phyloP scores from a whole-genome alignment of 192 early-diverging fungal species.

The Dissophora ornata region DNA sequence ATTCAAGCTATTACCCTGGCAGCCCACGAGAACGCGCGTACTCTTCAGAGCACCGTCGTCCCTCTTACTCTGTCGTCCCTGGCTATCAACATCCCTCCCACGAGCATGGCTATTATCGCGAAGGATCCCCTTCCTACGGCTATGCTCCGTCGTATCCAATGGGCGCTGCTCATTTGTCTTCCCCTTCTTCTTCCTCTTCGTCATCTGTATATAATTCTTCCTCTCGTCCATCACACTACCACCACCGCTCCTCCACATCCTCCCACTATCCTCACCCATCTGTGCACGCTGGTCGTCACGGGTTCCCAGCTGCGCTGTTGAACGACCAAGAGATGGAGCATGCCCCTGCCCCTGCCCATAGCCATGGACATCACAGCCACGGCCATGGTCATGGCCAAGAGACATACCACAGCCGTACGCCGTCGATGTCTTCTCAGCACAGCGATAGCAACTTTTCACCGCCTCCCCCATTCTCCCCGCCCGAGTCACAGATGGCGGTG shows the following conservation, averaged over 20 bases:
- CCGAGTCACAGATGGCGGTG: slow-evolving; percentile 26
- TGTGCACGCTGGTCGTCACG: slow-evolving; percentile 24
- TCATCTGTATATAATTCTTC: slow-evolving; percentile 22
- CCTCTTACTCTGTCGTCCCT: neutral
- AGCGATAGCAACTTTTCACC: slow-evolving; percentile 46
- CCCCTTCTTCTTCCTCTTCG: neutral
- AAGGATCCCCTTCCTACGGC: slow-evolving; percentile 20
- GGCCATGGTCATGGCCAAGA: neutral
- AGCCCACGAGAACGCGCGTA: slow-evolving; percentile 9
- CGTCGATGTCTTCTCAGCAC: slow-evolving; percentile 42
- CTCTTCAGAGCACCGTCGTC: slow-evolving; percentile 12
- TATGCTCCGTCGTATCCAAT: slow-evolving; percentile 28
- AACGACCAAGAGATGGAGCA: slow-evolving; percentile 43
- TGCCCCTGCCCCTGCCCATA: neutral
- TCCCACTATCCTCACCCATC: neutral
- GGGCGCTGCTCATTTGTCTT: slow-evolving; percentile 18
- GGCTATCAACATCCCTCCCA: slow-evolving; percentile 16
- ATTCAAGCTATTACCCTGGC: neutral
- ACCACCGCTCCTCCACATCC: neutral
- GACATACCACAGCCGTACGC: slow-evolving; percentile 32
- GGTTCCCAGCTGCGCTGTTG: slow-evolving; percentile 19
- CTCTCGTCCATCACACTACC: neutral
- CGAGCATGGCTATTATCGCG: slow-evolving; percentile 6
- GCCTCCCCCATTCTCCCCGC: slow-evolving; percentile 29
- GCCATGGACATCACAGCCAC: neutral